Evolutionary conservation across 2,329 filamentous ascomycete genomes (phyloP), one percentile per base, ranked within the genome.

Genomic region (Colletotrichum orchidophilum): DNA sequence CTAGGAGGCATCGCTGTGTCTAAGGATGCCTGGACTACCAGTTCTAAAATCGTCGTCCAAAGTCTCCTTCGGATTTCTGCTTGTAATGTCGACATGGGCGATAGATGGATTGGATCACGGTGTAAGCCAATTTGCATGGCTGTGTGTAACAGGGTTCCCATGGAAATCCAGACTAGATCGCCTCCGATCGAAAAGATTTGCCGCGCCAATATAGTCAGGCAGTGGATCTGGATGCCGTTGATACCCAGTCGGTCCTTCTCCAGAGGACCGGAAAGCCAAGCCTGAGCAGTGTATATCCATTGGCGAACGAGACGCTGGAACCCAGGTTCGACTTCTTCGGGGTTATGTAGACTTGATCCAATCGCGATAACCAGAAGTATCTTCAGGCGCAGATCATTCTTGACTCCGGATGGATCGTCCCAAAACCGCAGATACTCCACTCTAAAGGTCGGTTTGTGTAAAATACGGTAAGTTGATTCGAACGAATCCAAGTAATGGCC

Each of bases 381-480:
- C n/a, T 80, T 81, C 5, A 84, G 77, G 2, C 78, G 78, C 3
- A 78, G 31, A 3, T 73, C 75, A 6, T 60, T 69, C 1, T 75
- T 68, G 1, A 75, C 73, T 8, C 7, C 73, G 5, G 77, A 76
- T 0, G 80, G 77, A 3, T 80, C 11, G 3, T 80, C 76, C 87
- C 87, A 89, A 71, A 85, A 86, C 0, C 63, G 76, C 3, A 79
- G 70, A 73, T 88, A 90, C 8, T 88, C 84, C 24, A 78, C 73
- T 81, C 82, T 83, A 70, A 90, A 91, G 0, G 82, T 84, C 0
- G 87, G 87, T 5, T 80, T 76, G 65, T 90, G 88, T 0, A 90
- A 75, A 54, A 90, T 85, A 3, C 87, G 83, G 62, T 88, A 84
- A 0, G 82, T 81, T 1, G 81, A 83, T 70, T 88, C 88, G 68